A percentile compares a stretch with the other conserved stretches of the same genome.
phyloP scores from a whole-genome alignment of 495 filamentous ascomycete genomes.

The Aspergillus biplanus region DNA sequence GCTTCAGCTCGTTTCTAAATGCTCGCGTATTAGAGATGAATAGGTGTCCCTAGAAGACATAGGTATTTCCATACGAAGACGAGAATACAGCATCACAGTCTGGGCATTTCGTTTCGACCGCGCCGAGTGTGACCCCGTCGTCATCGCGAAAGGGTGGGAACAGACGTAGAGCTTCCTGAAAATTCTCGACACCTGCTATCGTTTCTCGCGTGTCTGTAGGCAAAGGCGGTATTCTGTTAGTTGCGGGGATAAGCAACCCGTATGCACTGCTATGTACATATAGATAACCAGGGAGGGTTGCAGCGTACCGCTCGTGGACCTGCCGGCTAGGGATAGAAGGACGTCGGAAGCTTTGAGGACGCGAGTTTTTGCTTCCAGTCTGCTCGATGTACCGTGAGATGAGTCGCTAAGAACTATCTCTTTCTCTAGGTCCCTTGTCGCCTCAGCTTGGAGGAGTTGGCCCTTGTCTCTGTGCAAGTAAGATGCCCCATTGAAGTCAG shows the following conservation, averaged over 20 bases:
- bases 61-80: slow-evolving; percentile 24
- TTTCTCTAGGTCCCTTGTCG: slow-evolving; percentile 24
- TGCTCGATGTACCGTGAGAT: slow-evolving; percentile 18
- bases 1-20: slow-evolving; percentile 30
- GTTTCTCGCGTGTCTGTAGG: slow-evolving; percentile 19
- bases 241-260: neutral
- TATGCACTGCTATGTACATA: slow-evolving; percentile 9
- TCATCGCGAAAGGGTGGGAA: slow-evolving; percentile 36
- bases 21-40: neutral
- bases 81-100: slow-evolving; percentile 39
- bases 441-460: slow-evolving; percentile 13
- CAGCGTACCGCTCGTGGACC: slow-evolving; percentile 27
- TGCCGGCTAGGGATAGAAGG: slow-evolving; percentile 28
- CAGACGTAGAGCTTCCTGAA: slow-evolving; percentile 32
- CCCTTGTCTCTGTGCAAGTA: slow-evolving; percentile 18
- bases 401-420: slow-evolving; percentile 23
- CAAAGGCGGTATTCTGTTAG: neutral
- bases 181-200: slow-evolving; percentile 27
- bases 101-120: slow-evolving; percentile 31
- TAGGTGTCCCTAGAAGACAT: neutral
- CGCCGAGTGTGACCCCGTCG: slow-evolving; percentile 27
- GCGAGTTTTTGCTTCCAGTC: slow-evolving; percentile 22
- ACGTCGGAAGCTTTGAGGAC: slow-evolving; percentile 31
- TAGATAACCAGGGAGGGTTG: slow-evolving; percentile 11
- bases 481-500: neutral